These are phyloP conservation scores for Fusarium torreyae DNA, from an alignment of 2,329 filamentous ascomycete species.

Conservation along the genomic window DNA sequence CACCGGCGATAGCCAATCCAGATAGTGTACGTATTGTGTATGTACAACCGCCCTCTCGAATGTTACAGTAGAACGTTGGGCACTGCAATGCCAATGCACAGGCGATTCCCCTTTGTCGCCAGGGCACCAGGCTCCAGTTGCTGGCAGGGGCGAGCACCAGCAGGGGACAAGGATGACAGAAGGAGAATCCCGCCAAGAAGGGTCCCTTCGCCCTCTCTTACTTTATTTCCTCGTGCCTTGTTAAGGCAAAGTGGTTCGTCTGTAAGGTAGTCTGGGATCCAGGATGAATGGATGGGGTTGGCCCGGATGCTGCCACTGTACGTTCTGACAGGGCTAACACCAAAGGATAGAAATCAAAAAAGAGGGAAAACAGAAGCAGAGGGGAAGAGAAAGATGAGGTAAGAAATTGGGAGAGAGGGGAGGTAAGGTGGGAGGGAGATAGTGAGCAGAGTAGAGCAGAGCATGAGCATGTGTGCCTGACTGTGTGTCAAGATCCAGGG, in stretches of 20 bases:
- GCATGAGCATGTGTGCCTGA: constrained; percentile 25
- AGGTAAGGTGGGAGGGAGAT: constrained; percentile 7
- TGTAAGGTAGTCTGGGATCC: constrained; percentile 3
- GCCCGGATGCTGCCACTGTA: constrained; percentile 6
- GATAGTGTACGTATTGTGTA: constrained; percentile 28
- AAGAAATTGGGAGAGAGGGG: constrained; percentile 20
- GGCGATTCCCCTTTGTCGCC: constrained; percentile 46
- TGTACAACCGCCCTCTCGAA: constrained; percentile 32
- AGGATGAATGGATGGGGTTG: constrained; percentile 11
- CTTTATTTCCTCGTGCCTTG: constrained; percentile 23
- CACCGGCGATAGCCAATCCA: constrained; percentile 30
- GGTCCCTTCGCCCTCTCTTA: constrained; percentile 20
- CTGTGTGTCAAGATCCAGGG: constrained; percentile 38
- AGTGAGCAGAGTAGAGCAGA: constrained; percentile 4
- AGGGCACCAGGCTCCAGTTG: constrained; percentile 46
- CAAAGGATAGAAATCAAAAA: constrained; percentile 15
- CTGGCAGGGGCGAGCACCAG: constrained; percentile 39
- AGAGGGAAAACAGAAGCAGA: constrained; percentile 19
- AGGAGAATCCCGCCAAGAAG: constrained; percentile 43
- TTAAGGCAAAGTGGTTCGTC: constrained; percentile 16
- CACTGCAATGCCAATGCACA: constrained; percentile 28
- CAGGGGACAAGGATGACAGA: constrained; percentile 41
- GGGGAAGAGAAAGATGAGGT: constrained; percentile 27
- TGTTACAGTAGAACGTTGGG: constrained; percentile 32
- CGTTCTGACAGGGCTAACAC: constrained; percentile 20